Evolutionary conservation across 768 basidiomycete species (phyloP).

Genomic region (Trametes punicea): DNA sequence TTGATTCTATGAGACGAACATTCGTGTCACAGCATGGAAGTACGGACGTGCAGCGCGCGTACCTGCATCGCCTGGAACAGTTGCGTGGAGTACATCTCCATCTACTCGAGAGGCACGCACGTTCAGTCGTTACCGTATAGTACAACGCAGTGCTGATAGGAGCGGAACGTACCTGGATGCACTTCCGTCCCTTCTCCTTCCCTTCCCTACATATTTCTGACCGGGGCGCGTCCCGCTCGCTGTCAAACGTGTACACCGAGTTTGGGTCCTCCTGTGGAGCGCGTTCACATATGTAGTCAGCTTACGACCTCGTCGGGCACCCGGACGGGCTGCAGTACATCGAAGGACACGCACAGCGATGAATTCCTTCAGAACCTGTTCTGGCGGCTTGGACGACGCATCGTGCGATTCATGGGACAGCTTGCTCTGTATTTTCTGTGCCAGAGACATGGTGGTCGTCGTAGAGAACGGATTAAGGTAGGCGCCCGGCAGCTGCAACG

Average conservation of each 20-base stretch:
- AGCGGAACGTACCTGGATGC: slow-evolving; percentile 46
- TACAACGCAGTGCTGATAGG: not conserved
- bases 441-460: slow-evolving; percentile 24
- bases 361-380: slow-evolving; percentile 39
- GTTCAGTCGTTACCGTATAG: not conserved
- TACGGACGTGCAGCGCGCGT: slow-evolving; percentile 8
- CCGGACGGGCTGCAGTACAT: not conserved
- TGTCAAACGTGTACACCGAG: slow-evolving; percentile 59
- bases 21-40: not conserved
- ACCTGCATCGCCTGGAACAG: slow-evolving; percentile 76
- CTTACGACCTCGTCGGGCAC: not conserved
- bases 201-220: slow-evolving; percentile 58
- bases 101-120: slow-evolving; percentile 32
- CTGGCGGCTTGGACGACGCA: slow-evolving; percentile 21
- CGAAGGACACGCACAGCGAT: slow-evolving; percentile 24
- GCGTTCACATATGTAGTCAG: not conserved
- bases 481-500: not conserved
- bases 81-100: slow-evolving; percentile 59
- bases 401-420: slow-evolving; percentile 13
- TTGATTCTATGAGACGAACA: slow-evolving; percentile 39
- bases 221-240: slow-evolving; percentile 51
- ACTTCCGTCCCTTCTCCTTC: slow-evolving; percentile 42
- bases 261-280: slow-evolving; percentile 44
- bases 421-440: slow-evolving; percentile 24
- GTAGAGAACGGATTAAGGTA: not conserved